These are phyloP conservation scores for Ogataea populi-albae DNA, from an alignment of 805 yeast genomes.

Conservation along the genomic window DNA sequence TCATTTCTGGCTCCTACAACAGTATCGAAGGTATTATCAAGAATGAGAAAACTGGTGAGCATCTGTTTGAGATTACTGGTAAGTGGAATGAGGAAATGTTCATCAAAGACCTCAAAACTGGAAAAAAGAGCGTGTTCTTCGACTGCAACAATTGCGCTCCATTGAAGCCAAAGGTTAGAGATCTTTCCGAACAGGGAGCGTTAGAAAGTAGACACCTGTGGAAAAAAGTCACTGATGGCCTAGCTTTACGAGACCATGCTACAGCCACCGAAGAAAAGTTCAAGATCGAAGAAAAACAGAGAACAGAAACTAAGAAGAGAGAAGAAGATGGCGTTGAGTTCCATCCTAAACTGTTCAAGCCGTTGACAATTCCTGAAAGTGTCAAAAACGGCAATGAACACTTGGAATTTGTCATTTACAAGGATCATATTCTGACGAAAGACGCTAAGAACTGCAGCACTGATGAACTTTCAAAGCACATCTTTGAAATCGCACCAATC, in stretches of 20 bases:
- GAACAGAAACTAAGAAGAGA: conserved; percentile 69
- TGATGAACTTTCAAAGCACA: conserved; percentile 50
- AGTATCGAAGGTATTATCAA: conserved; percentile 75
- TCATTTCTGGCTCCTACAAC: conserved; percentile 88
- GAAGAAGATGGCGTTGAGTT: conserved; percentile 76
- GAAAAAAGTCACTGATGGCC: conserved; percentile 77
- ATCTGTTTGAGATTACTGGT: conserved; percentile 68
- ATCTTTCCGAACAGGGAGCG: conserved; percentile 73
- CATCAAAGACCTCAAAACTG: conserved; percentile 51
- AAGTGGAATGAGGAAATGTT: conserved; percentile 91
- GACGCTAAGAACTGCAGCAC: conserved; percentile 48
- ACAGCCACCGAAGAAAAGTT: conserved; percentile 86
- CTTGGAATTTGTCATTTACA: conserved; percentile 66
- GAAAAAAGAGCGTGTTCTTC: conserved; percentile 45
- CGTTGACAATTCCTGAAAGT: conserved; percentile 35
- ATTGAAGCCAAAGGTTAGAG: conserved; percentile 67
- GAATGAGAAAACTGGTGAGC: conserved; percentile 48
- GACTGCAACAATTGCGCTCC: conserved; percentile 58
- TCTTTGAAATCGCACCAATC: conserved; percentile 70
- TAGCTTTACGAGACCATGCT: conserved; percentile 75
- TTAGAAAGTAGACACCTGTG: conserved; percentile 82
- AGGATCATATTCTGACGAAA: conserved; percentile 37
- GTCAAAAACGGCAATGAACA: conserved; percentile 35
- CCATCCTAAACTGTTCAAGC: conserved; percentile 73
- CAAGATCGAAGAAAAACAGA: conserved; percentile 83